phyloP scores from a whole-genome alignment of 139 green algal species.

The Asterochloris sp. region DNA sequence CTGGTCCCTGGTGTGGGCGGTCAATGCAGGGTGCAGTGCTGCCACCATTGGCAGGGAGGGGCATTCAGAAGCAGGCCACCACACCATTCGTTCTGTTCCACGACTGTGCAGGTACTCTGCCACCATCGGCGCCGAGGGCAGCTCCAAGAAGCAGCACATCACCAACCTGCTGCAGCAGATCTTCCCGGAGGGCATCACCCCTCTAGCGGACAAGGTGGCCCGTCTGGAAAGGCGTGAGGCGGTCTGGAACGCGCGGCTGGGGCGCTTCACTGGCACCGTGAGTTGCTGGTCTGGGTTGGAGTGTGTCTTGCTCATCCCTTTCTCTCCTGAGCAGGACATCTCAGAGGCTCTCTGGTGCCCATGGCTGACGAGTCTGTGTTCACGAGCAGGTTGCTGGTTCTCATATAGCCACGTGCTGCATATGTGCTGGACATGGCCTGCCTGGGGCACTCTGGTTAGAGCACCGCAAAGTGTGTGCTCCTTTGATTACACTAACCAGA shows the following conservation, averaged over 20 bases:
- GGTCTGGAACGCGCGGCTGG: neutral
- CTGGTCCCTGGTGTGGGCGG: no score
- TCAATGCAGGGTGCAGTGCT: no score
- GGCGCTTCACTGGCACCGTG: neutral
- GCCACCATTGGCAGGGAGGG: no score
- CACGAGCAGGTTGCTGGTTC: neutral
- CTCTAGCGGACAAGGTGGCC: slow-evolving; percentile 5
- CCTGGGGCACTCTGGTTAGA: no score
- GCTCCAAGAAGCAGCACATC: slow-evolving; percentile 14
- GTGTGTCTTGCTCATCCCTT: neutral
- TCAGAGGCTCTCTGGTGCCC: neutral
- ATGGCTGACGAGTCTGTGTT: neutral
- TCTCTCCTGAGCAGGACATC: neutral
- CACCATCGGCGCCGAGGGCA: slow-evolving; percentile 1
- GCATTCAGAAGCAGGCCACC: no score
- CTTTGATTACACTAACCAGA: no score
- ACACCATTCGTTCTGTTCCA: no score
- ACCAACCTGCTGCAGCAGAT: slow-evolving; percentile 9
- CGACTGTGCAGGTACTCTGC: neutral
- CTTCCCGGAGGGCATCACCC: slow-evolving; percentile 11
- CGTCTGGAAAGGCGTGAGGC: slow-evolving; percentile 2
- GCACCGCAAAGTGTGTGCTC: no score
- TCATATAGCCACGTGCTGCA: neutral
- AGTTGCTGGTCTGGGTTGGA: neutral
- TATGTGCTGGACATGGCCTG: no score